Evolutionary conservation across 2,329 filamentous ascomycete genomes (phyloP), one percentile per base, ranked within the genome.

Genomic region (Beauveria rudraprayagi): DNA sequence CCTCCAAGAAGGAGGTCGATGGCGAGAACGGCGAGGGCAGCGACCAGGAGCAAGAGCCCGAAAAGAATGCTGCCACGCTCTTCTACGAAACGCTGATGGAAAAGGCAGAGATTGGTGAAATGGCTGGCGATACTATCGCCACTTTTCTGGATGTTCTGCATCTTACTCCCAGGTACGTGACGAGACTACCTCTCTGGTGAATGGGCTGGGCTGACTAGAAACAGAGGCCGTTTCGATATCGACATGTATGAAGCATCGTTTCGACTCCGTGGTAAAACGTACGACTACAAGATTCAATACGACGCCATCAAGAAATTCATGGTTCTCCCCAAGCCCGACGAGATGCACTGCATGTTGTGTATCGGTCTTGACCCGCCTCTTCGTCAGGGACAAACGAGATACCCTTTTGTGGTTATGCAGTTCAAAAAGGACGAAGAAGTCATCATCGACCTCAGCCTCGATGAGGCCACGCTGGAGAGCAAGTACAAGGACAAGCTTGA

Each of bases 281-380:
- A 99, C 80, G 95, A 99, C 79, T 99, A 99, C 85, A 99, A 99
- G 83, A 97, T 99, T 66, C 92, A 97, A 74, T 99, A 97, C 76
- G 91, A 97, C 62, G 86, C 88, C 55, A 92, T 97, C 77, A 99
- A 99, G 81, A 97, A 97, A 75, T 97, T 97, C 73, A 97, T 99
- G 87, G 84, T 97, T 34, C 85, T 99, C 6, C 94, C 94, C 53
- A 99, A 99, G 78, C 94, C 94, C n/a, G 94, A 99, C 73, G 94
- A 99, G 67, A 85, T 94, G 68, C 94, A 99, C 73, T 92, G 90
- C 66, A 89, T 99, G 79, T 91, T 99, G 66, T 93, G 91, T 65
- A 88, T 99, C 66, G 94, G 95, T 59, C 81, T 99, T 41, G 94
- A 99, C 70, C 94, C 94, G 26, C 94, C 94, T 41, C 83, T 99